A percentile compares a stretch with the other conserved stretches of the same genome.
Evolutionary conservation across 768 basidiomycete species (phyloP).

Genomic region (Neoboletus subvelutipes): DNA sequence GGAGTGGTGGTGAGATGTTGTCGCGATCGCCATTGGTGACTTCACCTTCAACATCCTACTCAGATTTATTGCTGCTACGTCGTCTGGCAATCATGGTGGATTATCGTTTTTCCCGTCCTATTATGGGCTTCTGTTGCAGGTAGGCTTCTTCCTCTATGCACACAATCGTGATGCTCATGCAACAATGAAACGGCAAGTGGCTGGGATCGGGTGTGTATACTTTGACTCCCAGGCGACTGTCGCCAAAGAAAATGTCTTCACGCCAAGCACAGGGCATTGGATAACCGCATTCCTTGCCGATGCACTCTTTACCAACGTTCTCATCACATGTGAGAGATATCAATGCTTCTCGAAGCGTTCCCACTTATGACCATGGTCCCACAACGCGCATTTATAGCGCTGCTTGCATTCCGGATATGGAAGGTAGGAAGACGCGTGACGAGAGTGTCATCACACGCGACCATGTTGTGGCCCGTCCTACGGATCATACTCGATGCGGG

Average conservation of each 20-base stretch:
- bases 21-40: neutral
- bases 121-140: conserved; percentile 17
- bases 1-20: conserved; percentile 18
- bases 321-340: conserved; percentile 17
- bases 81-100: conserved; percentile 25
- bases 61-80: conserved; percentile 30
- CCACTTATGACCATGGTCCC: neutral
- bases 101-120: conserved; percentile 20
- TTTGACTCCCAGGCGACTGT: conserved; percentile 9
- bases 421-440: conserved; percentile 9
- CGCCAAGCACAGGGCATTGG: conserved; percentile 16
- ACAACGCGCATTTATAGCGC: conserved; percentile 3
- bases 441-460: neutral
- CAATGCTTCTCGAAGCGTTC: neutral
- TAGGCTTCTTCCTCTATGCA: neutral
- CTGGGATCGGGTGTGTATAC: conserved; percentile 18
- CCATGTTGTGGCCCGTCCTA: conserved; percentile 17
- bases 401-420: conserved; percentile 30
- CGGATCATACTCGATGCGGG: conserved; percentile 27
- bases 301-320: conserved; percentile 22
- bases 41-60: neutral
- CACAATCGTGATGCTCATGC: neutral
- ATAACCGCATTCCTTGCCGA: conserved; percentile 23
- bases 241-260: conserved; percentile 16
- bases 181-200: conserved; percentile 1